A percentile compares a stretch with the other conserved stretches of the same genome.
phyloP scores from a whole-genome alignment of 2,329 filamentous ascomycete genomes.

The Beauveria bassiana region DNA sequence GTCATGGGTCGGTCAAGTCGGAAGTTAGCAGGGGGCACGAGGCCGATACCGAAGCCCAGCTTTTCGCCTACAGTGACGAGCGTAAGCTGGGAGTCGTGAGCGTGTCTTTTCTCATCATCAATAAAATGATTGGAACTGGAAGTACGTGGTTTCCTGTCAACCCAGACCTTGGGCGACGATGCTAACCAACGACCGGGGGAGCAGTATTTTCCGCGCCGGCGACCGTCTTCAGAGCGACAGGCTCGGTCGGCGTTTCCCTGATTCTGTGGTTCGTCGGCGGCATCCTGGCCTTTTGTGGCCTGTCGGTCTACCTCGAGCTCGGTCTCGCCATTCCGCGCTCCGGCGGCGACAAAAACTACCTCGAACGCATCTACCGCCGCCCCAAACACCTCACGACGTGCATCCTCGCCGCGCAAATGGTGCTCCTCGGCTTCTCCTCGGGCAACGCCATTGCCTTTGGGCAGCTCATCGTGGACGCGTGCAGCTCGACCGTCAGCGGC shows the following conservation, averaged over 20 bases:
- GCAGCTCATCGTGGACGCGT: conserved; percentile 48
- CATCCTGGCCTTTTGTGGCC: conserved; percentile 49
- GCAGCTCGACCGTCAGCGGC: conserved; percentile 34
- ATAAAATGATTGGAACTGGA: conserved; percentile 53
- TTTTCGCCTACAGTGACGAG: conserved; percentile 31
- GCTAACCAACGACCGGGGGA: background rate
- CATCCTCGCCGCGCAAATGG: conserved; percentile 53
- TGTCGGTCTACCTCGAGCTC: conserved; percentile 57
- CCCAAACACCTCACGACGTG: conserved; percentile 53
- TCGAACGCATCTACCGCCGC: conserved; percentile 52
- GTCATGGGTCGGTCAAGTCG: background rate
- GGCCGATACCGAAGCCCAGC: conserved; percentile 30
- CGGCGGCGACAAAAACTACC: conserved; percentile 60
- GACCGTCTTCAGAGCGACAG: conserved; percentile 42
- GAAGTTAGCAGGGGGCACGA: too few relatives aligned
- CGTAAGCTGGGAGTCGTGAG: conserved; percentile 45
- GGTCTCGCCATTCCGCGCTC: conserved; percentile 54
- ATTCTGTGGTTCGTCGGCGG: conserved; percentile 31
- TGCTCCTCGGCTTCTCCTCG: conserved; percentile 53
- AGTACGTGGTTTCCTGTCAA: conserved; percentile 30
- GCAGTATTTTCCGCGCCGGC: conserved; percentile 48
- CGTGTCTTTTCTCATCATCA: conserved; percentile 46
- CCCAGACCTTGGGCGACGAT: background rate
- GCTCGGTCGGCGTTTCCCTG: conserved; percentile 34
- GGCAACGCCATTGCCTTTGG: conserved; percentile 53